phyloP scores from a whole-genome alignment of 306 rosid species.

The Carpinus fangiana region DNA sequence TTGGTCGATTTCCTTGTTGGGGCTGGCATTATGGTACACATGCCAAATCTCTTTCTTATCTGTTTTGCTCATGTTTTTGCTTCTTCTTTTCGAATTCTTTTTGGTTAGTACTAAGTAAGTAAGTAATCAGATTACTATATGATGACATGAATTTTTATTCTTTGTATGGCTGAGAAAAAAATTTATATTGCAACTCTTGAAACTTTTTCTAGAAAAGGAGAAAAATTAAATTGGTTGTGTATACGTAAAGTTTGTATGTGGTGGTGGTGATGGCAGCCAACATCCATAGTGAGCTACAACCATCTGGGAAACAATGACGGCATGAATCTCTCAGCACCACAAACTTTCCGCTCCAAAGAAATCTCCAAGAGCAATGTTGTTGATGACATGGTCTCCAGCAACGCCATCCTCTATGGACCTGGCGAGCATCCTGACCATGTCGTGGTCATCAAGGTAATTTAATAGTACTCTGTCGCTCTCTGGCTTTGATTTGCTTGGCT shows the following conservation, averaged over 20 bases:
- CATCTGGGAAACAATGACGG: constrained; percentile 99
- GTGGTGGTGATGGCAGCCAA: constrained; percentile 63
- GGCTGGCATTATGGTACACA: constrained; percentile 89
- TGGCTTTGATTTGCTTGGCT: background rate
- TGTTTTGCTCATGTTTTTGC: background rate
- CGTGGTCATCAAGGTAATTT: constrained; percentile 84
- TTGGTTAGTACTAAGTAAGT: too few relatives aligned
- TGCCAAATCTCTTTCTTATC: background rate
- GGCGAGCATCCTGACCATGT: constrained; percentile 99
- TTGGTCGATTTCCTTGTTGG: constrained; percentile 98
- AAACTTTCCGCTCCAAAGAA: constrained; percentile 96
- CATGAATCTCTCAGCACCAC: constrained; percentile 97
- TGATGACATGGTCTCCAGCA: constrained; percentile 98
- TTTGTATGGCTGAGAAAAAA: background rate
- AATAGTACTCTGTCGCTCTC: background rate
- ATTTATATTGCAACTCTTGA: background rate
- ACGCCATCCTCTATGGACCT: constrained; percentile 81
- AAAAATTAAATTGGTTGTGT: background rate
- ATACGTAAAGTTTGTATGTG: background rate
- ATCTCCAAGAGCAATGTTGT: constrained; percentile 97
- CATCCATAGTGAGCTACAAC: constrained; percentile 97
- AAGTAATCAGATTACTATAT: background rate
- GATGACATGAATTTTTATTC: background rate
- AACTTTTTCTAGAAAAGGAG: background rate
- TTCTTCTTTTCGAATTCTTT: background rate